Evolutionary conservation across 495 filamentous ascomycete species (phyloP), one percentile per base, ranked within the genome.

Genomic region (Cairneyella variabilis): DNA sequence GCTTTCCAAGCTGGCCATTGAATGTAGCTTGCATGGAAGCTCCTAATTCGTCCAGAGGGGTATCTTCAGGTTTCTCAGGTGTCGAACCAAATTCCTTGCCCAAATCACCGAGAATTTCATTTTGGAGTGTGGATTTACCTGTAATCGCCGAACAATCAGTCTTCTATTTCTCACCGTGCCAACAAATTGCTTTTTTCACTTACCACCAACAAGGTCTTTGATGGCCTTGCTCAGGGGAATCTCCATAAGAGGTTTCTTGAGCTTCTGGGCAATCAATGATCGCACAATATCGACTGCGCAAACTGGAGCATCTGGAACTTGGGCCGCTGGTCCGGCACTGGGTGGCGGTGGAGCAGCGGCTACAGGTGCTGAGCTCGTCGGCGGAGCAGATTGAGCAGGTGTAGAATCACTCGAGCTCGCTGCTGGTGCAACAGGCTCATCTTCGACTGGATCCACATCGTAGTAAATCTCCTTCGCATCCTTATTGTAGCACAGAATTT

Each of bases 381-480:
- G 62, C 16, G 82, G 64, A 14, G 81, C 69, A 36, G 80, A 64
- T 7, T 74, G 48, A 36, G 77, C 60, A 3, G 71, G 51, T 17
- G 71, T 54, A 39, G 76, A 68, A 23, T 68, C 61, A 51, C 70
- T 72, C 11, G 78, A 62, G 23, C 73, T 63, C 48, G 77, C 70
- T 20, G 76, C 64, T 18, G 78, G 59, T 25, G 84, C 66, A 58
- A 83, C 85, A 20, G 84, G 79, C 71, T 97, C 91, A 38, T 98
- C 93, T 63, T 95, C 91, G 11, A 93, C 79, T 0, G 95, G 95
- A 64, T 98, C 93, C 34, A 96, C 90, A 68, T 96, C 91, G 69
- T 99, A 99, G 75, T 99, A 99, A 59, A 99, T 99, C 67, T 97
- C 93, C 68, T 96, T 97, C 9, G 91, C 89, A 66, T 99, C 93